Evolutionary conservation across 495 filamentous ascomycete species (phyloP).

Genomic region (Aspergillus campestris): DNA sequence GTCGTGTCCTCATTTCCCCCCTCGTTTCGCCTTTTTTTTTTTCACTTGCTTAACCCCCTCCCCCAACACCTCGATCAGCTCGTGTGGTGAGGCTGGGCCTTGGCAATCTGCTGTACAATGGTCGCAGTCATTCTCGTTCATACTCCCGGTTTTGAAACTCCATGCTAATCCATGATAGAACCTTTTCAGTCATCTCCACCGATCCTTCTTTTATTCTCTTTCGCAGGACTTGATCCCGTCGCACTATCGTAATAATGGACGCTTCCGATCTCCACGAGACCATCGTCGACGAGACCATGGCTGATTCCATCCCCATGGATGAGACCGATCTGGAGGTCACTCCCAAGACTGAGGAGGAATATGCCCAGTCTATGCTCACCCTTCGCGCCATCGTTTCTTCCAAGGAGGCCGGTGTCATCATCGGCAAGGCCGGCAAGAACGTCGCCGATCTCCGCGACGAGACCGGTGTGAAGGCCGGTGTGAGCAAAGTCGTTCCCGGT

Average conservation of each 20-base stretch:
- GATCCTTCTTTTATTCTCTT: not conserved
- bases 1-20: too few relatives aligned
- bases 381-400: constrained; percentile 96
- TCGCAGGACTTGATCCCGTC: not conserved
- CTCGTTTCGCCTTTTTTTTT: too few relatives aligned
- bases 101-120: too few relatives aligned
- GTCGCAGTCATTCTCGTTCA: too few relatives aligned
- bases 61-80: too few relatives aligned
- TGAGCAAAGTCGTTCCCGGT: constrained; percentile 95
- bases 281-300: constrained; percentile 35
- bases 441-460: constrained; percentile 95
- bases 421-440: constrained; percentile 97
- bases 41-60: too few relatives aligned
- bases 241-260: constrained; percentile 31
- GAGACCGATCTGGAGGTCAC: constrained; percentile 59
- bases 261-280: constrained; percentile 40
- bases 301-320: constrained; percentile 45
- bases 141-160: too few relatives aligned
- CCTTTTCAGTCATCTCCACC: not conserved
- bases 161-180: too few relatives aligned
- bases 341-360: constrained; percentile 91
- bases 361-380: constrained; percentile 81
- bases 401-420: constrained; percentile 97
- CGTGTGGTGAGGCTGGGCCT: too few relatives aligned
- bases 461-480: constrained; percentile 93